phyloP scores from a whole-genome alignment of 2,329 filamentous ascomycete genomes.

The Didymella sp. region DNA sequence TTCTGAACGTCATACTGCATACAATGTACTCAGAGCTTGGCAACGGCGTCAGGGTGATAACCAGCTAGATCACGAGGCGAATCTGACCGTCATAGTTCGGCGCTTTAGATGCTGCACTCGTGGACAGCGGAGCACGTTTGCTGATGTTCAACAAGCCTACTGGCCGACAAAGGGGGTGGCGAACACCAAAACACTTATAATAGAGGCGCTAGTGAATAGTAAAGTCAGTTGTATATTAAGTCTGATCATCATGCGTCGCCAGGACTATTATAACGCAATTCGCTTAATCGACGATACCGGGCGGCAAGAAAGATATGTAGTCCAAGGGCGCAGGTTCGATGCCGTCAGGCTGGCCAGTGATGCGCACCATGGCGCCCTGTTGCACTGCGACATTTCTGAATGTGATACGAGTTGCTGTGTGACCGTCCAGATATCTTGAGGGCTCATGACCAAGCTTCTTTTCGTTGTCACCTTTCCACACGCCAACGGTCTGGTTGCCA shows the following conservation, averaged over 20 bases:
- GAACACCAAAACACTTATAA: too few species aligned
- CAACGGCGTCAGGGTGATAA: neutral
- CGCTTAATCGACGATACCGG: constrained; percentile 62
- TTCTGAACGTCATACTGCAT: too few species aligned
- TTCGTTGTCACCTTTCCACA: constrained; percentile 68
- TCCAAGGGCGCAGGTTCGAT: constrained; percentile 70
- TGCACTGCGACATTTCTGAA: constrained; percentile 60
- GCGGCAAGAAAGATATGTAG: constrained; percentile 68
- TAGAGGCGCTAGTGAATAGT: too few species aligned
- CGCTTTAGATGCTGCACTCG: too few species aligned
- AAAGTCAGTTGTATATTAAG: too few species aligned
- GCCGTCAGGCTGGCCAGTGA: constrained; percentile 66
- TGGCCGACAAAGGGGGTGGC: too few species aligned
- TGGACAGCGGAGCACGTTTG: too few species aligned
- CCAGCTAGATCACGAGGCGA: too few species aligned
- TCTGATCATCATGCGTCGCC: neutral
- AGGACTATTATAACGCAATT: neutral
- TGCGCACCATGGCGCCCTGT: constrained; percentile 61
- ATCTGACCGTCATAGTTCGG: too few species aligned
- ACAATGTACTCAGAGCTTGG: too few species aligned
- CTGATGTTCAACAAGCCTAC: too few species aligned
- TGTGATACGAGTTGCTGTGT: constrained; percentile 68
- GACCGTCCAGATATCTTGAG: constrained; percentile 67
- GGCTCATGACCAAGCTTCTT: constrained; percentile 65
- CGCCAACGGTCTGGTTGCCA: constrained; percentile 60